These are phyloP conservation scores for Wickerhamomyces rabaulensis DNA, from an alignment of 805 yeast species.

Conservation along the genomic window DNA sequence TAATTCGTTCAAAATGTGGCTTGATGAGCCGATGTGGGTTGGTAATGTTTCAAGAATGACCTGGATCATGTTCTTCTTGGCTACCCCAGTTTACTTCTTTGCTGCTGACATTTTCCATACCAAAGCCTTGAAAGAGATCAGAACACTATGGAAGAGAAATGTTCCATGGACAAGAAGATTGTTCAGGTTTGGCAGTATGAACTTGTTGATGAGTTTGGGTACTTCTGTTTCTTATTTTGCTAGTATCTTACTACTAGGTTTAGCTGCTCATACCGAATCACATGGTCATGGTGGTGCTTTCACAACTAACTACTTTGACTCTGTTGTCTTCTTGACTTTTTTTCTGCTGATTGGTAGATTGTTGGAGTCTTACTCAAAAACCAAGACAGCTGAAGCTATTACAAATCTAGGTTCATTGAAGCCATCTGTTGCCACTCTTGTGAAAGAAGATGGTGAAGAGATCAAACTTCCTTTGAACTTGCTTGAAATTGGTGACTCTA, in stretches of 20 bases:
- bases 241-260: slow-evolving; percentile 49
- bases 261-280: slow-evolving; percentile 32
- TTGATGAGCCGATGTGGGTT: slow-evolving; percentile 55
- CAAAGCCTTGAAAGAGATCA: slow-evolving; percentile 58
- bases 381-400: slow-evolving; percentile 62
- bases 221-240: slow-evolving; percentile 69
- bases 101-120: slow-evolving; percentile 69
- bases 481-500: slow-evolving; percentile 47
- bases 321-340: slow-evolving; percentile 71
- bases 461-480: slow-evolving; percentile 34
- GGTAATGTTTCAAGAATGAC: slow-evolving; percentile 56
- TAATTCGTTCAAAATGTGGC: slow-evolving; percentile 43
- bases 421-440: slow-evolving; percentile 42
- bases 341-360: slow-evolving; percentile 67
- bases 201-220: slow-evolving; percentile 64
- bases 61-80: slow-evolving; percentile 60
- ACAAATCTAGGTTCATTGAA: slow-evolving; percentile 47
- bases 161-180: slow-evolving; percentile 52
- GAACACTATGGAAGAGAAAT: slow-evolving; percentile 50
- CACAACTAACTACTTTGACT: slow-evolving; percentile 69
- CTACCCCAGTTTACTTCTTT: slow-evolving; percentile 71
- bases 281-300: slow-evolving; percentile 30
- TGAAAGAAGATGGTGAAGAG: slow-evolving; percentile 28
- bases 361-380: slow-evolving; percentile 61
- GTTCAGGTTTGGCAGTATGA: slow-evolving; percentile 75